Conservation (phyloP, 148 eudicot genomes). For the Rhododendron kiyosumense region DNA sequence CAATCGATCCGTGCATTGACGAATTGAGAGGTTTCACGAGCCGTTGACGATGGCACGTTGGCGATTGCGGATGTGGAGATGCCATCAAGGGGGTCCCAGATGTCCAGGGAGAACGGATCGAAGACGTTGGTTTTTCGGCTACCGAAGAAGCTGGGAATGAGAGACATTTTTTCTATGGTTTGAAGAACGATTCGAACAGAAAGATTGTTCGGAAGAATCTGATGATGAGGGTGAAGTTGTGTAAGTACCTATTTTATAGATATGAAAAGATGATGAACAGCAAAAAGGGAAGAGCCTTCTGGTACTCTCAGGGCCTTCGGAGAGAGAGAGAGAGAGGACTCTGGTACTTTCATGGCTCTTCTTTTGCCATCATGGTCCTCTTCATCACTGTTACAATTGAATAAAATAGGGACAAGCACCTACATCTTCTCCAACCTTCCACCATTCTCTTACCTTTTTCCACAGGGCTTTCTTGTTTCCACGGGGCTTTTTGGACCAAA, state of each 20-base stretch:
- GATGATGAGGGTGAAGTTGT: background rate
- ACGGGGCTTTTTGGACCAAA: background rate
- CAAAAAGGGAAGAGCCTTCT: background rate
- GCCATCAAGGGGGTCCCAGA: background rate
- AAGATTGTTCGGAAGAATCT: background rate
- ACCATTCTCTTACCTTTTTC: background rate
- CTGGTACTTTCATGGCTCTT: slow-evolving; percentile 2
- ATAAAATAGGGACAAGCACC: background rate
- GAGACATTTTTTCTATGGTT: background rate
- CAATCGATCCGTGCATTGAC: background rate
- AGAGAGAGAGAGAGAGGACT: background rate
- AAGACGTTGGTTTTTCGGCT: background rate
- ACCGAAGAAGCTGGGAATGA: slow-evolving; percentile 4
- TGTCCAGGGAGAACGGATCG: background rate
- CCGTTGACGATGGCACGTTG: background rate
- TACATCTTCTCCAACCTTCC: background rate
- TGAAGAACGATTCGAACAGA: background rate
- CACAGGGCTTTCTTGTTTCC: background rate
- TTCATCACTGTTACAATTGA: background rate
- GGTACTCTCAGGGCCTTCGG: background rate
- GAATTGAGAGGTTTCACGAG: slow-evolving; percentile 3
- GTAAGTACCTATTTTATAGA: background rate
- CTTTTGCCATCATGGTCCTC: background rate
- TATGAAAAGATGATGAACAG: background rate
- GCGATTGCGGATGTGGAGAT: background rate